phyloP scores from a whole-genome alignment of 352 stramenopile genomes.

The Pythium diclinum region DNA sequence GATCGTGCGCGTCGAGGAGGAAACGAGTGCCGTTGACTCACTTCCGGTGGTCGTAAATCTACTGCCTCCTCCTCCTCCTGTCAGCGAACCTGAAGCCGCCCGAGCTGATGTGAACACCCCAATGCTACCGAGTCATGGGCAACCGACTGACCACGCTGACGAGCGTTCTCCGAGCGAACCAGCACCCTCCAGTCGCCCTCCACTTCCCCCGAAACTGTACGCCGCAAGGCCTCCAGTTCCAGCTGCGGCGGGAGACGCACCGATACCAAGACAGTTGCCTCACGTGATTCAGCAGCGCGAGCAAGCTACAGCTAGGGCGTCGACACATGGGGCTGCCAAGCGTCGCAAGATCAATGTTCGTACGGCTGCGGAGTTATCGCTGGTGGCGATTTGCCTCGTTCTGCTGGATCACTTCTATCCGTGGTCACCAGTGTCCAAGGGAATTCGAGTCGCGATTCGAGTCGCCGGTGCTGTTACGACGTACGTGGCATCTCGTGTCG shows the following conservation, averaged over 20 bases:
- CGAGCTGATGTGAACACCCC: background rate
- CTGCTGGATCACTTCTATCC: constrained; percentile 8
- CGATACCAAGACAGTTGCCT: background rate
- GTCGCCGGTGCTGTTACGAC: background rate
- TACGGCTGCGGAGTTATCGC: background rate
- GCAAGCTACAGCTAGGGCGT: background rate
- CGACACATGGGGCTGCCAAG: background rate
- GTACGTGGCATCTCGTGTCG: background rate
- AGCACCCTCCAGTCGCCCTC: too few relatives aligned
- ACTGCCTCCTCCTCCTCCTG: background rate
- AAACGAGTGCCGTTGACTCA: background rate
- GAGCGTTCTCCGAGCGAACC: background rate
- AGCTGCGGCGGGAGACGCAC: background rate
- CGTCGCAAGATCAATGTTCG: background rate
- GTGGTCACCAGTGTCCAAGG: constrained; percentile 10
- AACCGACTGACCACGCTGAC: background rate
- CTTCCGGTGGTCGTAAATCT: background rate
- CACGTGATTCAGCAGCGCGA: background rate
- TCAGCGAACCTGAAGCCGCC: background rate
- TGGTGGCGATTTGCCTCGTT: background rate
- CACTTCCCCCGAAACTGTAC: background rate
- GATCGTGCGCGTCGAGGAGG: background rate
- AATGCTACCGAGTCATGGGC: background rate
- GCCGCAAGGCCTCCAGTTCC: background rate
- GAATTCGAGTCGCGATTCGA: constrained; percentile 7